Evolutionary conservation across 1,139 yeast species (phyloP).

Genomic region (Geotrichum europaeum): DNA sequence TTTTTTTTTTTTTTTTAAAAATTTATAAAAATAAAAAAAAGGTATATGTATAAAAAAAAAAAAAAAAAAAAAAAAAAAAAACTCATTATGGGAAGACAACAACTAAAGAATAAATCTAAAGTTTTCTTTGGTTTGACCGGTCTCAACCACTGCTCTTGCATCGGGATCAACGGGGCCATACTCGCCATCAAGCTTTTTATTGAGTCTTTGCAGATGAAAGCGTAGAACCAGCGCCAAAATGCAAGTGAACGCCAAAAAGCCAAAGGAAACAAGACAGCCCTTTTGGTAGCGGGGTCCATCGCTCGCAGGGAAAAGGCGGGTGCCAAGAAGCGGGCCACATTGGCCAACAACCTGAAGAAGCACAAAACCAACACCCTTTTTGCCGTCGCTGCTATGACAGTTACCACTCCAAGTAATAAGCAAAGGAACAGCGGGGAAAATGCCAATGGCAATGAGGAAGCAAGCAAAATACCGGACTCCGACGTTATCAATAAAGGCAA

Average conservation of each 20-base stretch:
- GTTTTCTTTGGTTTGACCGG: neutral
- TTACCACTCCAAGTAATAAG: conserved; percentile 25
- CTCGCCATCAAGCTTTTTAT: conserved; percentile 17
- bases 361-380: conserved; percentile 23
- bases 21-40: too few relatives aligned
- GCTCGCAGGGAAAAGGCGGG: conserved; percentile 22
- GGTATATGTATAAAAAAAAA: too few relatives aligned
- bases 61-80: too few relatives aligned
- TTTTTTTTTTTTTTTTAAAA: too few relatives aligned
- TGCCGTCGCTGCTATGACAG: conserved; percentile 22
- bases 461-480: conserved; percentile 24
- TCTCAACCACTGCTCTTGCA: neutral
- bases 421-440: conserved; percentile 22
- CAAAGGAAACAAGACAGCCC: conserved; percentile 21
- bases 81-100: too few relatives aligned
- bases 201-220: conserved; percentile 10
- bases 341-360: conserved; percentile 25
- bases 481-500: conserved; percentile 19
- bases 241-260: conserved; percentile 14
- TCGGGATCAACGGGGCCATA: conserved; percentile 12
- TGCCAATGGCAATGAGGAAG: conserved; percentile 22
- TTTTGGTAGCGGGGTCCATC: conserved; percentile 24
- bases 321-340: conserved; percentile 26
- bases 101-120: neutral
- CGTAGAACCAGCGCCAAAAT: conserved; percentile 16